Evolutionary conservation across 441 rosid species (phyloP).

Genomic region (Corymbia citriodora): DNA sequence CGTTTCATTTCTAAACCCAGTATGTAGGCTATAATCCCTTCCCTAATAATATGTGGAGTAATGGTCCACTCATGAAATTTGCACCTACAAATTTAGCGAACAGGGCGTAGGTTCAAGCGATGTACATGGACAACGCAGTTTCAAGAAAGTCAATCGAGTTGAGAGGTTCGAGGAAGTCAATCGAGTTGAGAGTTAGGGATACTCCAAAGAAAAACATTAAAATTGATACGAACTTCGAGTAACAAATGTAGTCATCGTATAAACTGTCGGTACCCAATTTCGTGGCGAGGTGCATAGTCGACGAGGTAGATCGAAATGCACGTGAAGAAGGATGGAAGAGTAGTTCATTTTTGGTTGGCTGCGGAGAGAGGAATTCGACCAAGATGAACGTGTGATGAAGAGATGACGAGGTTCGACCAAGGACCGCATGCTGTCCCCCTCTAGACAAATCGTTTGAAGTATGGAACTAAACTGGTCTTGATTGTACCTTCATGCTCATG

Average conservation of each 20-base stretch:
- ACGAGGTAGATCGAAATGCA: not conserved
- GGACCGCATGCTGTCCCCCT: not conserved
- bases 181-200: not conserved
- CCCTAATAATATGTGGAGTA: not conserved
- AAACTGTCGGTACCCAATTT: not conserved
- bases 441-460: not conserved
- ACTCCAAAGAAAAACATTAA: not conserved
- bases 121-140: not conserved
- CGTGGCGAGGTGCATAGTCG: not conserved
- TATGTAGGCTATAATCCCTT: not conserved
- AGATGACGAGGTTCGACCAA: not conserved
- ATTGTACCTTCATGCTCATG: not conserved
- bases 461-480: not conserved
- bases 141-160: too few species aligned
- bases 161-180: not conserved
- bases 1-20: not conserved
- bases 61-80: not conserved
- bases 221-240: not conserved
- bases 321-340: not conserved
- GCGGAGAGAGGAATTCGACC: not conserved
- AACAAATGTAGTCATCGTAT: not conserved
- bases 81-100: not conserved
- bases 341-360: not conserved
- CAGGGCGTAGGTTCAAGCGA: not conserved
- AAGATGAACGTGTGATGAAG: not conserved